Conservation (phyloP, 1,284 basidiomycete genomes). For the Heterobasidion parviporum region DNA sequence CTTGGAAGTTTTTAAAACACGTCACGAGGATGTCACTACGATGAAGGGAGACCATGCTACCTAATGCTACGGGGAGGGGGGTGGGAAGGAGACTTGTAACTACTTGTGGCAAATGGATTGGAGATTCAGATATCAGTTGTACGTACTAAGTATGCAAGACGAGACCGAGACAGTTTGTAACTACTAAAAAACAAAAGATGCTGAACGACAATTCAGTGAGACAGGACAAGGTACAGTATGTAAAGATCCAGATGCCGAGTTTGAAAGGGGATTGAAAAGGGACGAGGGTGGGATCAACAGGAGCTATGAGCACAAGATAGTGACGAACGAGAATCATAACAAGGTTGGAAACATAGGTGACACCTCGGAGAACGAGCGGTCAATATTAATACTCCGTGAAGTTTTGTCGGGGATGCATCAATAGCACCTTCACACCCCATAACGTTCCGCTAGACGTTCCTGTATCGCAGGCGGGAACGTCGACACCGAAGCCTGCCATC, state of each 20-base stretch:
- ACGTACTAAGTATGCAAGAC: constrained; percentile 13
- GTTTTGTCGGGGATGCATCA: neutral
- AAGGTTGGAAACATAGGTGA: neutral
- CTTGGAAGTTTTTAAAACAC: constrained; percentile 9
- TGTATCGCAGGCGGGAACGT: constrained; percentile 75
- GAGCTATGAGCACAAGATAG: constrained; percentile 1
- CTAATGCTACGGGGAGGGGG: constrained; percentile 9
- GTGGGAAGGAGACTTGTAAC: constrained; percentile 11
- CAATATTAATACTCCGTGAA: neutral
- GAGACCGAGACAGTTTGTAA: constrained; percentile 10
- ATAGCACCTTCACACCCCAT: constrained; percentile 48
- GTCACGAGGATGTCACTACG: constrained; percentile 1
- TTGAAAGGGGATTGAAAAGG: neutral
- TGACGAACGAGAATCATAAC: neutral
- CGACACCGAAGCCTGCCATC: constrained; percentile 71
- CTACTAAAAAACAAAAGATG: constrained; percentile 10
- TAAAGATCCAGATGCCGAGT: neutral
- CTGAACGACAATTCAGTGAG: constrained; percentile 1
- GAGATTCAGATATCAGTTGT: constrained; percentile 5
- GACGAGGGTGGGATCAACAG: neutral
- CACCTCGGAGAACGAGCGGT: neutral
- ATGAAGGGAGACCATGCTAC: neutral
- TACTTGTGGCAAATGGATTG: constrained; percentile 12
- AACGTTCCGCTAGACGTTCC: constrained; percentile 67
- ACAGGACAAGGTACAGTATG: neutral